phyloP scores from a whole-genome alignment of 495 filamentous ascomycete genomes.

The Chaetomium tenue region DNA sequence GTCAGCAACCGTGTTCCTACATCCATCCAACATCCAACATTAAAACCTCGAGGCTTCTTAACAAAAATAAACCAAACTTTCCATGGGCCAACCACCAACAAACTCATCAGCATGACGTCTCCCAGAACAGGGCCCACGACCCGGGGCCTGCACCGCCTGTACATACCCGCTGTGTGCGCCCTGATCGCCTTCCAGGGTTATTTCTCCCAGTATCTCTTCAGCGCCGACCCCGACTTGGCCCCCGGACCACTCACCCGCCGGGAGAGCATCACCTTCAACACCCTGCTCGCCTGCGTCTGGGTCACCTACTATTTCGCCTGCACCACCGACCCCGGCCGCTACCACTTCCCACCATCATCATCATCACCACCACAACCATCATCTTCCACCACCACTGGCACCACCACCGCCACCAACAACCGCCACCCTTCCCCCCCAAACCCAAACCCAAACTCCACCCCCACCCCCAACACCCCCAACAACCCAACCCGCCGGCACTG shows the following conservation, averaged over 20 bases:
- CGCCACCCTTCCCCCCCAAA: background rate
- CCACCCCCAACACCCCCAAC: slow-evolving; percentile 7
- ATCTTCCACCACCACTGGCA: slow-evolving; percentile 16
- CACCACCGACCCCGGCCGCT: slow-evolving; percentile 71
- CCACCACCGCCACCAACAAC: slow-evolving; percentile 7
- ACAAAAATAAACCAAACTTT: background rate
- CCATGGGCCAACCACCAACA: slow-evolving; percentile 17
- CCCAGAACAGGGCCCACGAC: slow-evolving; percentile 33
- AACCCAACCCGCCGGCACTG: slow-evolving; percentile 57
- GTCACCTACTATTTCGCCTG: slow-evolving; percentile 76
- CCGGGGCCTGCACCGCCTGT: slow-evolving; percentile 48
- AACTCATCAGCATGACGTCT: slow-evolving; percentile 23
- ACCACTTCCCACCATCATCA: slow-evolving; percentile 38
- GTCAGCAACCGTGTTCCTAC: slow-evolving; percentile 4
- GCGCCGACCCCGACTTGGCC: slow-evolving; percentile 56
- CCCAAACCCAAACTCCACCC: no score
- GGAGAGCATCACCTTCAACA: slow-evolving; percentile 71
- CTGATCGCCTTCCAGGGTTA: slow-evolving; percentile 81
- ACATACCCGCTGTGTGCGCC: slow-evolving; percentile 63
- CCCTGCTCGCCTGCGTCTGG: slow-evolving; percentile 68
- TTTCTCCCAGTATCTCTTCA: slow-evolving; percentile 78
- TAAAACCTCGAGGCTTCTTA: background rate
- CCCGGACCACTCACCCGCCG: slow-evolving; percentile 61
- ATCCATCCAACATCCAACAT: background rate
- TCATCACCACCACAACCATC: slow-evolving; percentile 11